phyloP scores from a whole-genome alignment of 2,329 filamentous ascomycete species.

The Neonectria faginata region DNA sequence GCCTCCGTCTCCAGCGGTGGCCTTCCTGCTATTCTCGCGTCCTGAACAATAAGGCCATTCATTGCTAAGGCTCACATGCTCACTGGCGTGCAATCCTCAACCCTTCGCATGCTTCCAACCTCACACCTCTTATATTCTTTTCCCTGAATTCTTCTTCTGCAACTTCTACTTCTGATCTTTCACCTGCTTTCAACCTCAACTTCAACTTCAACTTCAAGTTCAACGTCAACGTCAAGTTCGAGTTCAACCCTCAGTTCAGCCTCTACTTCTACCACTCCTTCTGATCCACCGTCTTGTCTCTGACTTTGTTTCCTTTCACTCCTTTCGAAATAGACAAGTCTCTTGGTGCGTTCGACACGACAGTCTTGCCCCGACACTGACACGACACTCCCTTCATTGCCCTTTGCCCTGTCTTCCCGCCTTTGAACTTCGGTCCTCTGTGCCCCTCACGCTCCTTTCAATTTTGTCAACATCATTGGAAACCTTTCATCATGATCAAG shows the following conservation, averaged over 20 bases:
- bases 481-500: slow-evolving; percentile 33
- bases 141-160: slow-evolving; percentile 22
- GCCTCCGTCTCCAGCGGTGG: slow-evolving; percentile 32
- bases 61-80: slow-evolving; percentile 22
- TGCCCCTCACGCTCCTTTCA: slow-evolving; percentile 2
- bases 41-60: slow-evolving; percentile 28
- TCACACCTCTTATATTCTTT: slow-evolving; percentile 36
- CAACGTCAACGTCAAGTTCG: background rate
- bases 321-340: slow-evolving; percentile 23
- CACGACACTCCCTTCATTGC: slow-evolving; percentile 8
- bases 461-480: slow-evolving; percentile 11
- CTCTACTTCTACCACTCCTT: slow-evolving; percentile 8
- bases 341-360: slow-evolving; percentile 28
- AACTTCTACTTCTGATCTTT: slow-evolving; percentile 22
- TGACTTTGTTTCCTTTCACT: slow-evolving; percentile 7
- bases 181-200: slow-evolving; percentile 24
- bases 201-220: slow-evolving; percentile 23
- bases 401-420: slow-evolving; percentile 21
- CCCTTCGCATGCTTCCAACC: slow-evolving; percentile 24
- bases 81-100: slow-evolving; percentile 6
- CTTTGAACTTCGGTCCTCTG: slow-evolving; percentile 21
- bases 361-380: slow-evolving; percentile 19
- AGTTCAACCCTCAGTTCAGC: slow-evolving; percentile 20
- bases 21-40: slow-evolving; percentile 36
- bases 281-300: slow-evolving; percentile 8